Evolutionary conservation across 116 monocot species (phyloP), one percentile per base, ranked within the genome.

Genomic region (Phalaenopsis hybrid): DNA sequence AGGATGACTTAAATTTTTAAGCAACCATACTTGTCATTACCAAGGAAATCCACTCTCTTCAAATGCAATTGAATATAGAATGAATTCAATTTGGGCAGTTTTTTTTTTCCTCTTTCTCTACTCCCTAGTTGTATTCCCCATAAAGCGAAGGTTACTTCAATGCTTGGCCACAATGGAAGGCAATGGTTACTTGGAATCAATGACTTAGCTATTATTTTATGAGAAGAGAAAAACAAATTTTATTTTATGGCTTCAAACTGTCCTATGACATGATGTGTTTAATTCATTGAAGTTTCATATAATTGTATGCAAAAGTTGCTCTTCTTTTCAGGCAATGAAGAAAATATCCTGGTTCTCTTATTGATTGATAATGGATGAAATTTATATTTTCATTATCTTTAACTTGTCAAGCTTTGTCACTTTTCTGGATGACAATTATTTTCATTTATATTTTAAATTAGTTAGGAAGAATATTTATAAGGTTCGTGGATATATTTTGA

Each of bases 281-380:
- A 70, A 70, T 70, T 8, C 13, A 70, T 70, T 70, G 13, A 33
- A 70, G 23, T 63, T 63, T 63, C 63, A 63, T 63, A 63, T 63
- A 21, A 63, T 63, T n/a, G 28, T 28, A 28, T 1, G n/a, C 2
- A 8, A 63, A 63, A 21, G 61, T 5, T 52, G 0, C 13, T 61
- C 23, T 61, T 61, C 23, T 6, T 61, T n/a, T 2, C 23, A n/a
- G 6, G n/a, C n/a, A 20, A 61, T 20, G 5, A 61, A 23, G 61
- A 61, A 61, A 61, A 4, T n/a, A 18, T 18, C 21, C 61, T 21
- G 7, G 61, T 61, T 5, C 8, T 61, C 23, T 61, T 61, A 4
- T 61, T 61, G 20, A 5, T 61, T 21, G 61, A 61, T 61, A 61
- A 61, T 18, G 61, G 6, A 61, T 61, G 61, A 4, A 0, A n/a